Evolutionary conservation across 257 asterid genomes (phyloP).

Genomic region (Lantana camara): DNA sequence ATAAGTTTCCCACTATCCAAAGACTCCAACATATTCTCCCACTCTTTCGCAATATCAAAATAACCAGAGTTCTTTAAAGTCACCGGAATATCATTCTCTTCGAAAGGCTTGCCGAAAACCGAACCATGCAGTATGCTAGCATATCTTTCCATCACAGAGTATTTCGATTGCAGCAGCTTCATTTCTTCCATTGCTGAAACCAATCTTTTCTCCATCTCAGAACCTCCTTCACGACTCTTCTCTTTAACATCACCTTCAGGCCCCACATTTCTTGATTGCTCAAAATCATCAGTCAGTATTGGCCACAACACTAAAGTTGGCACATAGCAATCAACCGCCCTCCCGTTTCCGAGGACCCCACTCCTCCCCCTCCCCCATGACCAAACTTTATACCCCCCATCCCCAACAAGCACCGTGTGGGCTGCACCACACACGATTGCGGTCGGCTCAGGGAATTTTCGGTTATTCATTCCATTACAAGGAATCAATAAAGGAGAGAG

Average conservation of each 20-base stretch:
- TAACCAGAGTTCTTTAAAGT: conserved; percentile 45
- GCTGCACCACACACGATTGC: conserved; percentile 92
- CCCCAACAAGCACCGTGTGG: conserved; percentile 78
- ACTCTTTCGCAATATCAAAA: conserved; percentile 69
- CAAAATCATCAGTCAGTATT: conserved; percentile 44
- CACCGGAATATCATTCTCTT: conserved; percentile 62
- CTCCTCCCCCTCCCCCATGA: conserved; percentile 96
- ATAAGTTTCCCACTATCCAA: conserved; percentile 61
- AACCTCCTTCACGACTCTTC: conserved; percentile 39
- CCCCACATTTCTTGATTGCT: conserved; percentile 10
- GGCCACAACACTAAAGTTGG: conserved; percentile 78
- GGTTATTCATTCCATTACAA: conserved; percentile 38
- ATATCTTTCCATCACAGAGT: conserved; percentile 60
- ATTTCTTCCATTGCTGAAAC: conserved; percentile 65
- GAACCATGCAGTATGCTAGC: conserved; percentile 83
- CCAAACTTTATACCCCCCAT: conserved; percentile 76
- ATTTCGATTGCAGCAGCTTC: conserved; percentile 57
- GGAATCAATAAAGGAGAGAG: conserved; percentile 57
- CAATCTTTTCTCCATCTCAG: conserved; percentile 52
- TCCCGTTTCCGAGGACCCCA: conserved; percentile 87
- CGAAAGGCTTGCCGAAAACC: conserved; percentile 71
- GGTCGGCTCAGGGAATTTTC: conserved; percentile 56
- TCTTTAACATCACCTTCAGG: conserved; percentile 26
- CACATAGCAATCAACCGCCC: conserved; percentile 45
- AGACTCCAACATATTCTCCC: conserved; percentile 87